Conservation (phyloP, 306 rosid genomes). For the Dicorynia guianensis region DNA sequence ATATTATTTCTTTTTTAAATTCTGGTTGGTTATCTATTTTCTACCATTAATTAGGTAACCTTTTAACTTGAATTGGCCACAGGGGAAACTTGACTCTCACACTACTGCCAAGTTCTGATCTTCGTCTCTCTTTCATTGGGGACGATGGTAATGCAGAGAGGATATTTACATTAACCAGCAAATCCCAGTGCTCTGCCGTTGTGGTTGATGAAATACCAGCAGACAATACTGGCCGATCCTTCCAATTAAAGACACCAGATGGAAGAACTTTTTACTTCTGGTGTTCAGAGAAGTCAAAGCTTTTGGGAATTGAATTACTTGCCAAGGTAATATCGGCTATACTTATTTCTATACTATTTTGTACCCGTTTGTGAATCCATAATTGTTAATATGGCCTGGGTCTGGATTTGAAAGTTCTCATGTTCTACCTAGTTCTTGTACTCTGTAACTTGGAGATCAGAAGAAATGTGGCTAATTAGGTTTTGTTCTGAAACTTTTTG, state of each 20-base stretch:
- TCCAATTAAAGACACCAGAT: slow-evolving; percentile 60
- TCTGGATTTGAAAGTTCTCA: background rate
- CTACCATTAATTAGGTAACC: slow-evolving; percentile 19
- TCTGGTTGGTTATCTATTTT: slow-evolving; percentile 16
- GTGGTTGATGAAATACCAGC: slow-evolving; percentile 68
- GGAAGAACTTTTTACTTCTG: slow-evolving; percentile 68
- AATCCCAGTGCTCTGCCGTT: slow-evolving; percentile 60
- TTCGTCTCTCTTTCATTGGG: slow-evolving; percentile 84
- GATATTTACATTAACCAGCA: slow-evolving; percentile 58
- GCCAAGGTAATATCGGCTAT: slow-evolving; percentile 62
- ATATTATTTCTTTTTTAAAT: background rate
- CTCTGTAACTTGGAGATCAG: background rate
- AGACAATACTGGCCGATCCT: slow-evolving; percentile 84
- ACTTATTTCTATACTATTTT: background rate
- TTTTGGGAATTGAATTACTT: slow-evolving; percentile 85
- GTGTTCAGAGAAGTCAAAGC: slow-evolving; percentile 93
- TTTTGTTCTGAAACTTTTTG: background rate
- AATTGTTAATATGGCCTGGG: slow-evolving; percentile 8
- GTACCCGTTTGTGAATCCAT: background rate
- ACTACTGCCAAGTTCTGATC: slow-evolving; percentile 84
- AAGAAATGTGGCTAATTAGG: background rate
- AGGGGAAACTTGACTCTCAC: slow-evolving; percentile 88
- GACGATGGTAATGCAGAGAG: slow-evolving; percentile 80
- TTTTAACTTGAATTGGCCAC: slow-evolving; percentile 45
- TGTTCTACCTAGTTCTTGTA: slow-evolving; percentile 17